Evolutionary conservation across 345 rosid genomes (phyloP).

Genomic region (Moricandia arvensis): DNA sequence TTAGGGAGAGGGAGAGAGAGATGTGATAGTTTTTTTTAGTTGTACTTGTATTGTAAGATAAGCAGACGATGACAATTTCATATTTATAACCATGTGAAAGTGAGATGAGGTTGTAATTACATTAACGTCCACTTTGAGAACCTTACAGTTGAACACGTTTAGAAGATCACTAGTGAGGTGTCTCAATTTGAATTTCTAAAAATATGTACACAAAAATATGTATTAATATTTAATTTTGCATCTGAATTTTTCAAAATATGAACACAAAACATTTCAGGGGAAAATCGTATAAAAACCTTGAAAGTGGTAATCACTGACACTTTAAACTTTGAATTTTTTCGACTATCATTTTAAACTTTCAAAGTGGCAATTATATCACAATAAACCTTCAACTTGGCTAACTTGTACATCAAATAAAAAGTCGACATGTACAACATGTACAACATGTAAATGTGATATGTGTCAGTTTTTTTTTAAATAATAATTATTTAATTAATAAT

Average conservation of each 20-base stretch:
- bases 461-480: no score
- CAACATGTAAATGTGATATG: no score
- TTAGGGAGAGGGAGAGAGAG: background rate
- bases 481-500: no score
- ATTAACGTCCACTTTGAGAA: background rate
- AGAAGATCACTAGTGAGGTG: background rate
- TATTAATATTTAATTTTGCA: background rate
- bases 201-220: background rate
- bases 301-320: no score
- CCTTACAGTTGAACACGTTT: background rate
- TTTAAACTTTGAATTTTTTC: no score
- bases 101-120: background rate
- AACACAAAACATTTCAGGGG: background rate
- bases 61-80: background rate
- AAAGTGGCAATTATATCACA: no score
- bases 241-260: background rate
- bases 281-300: no score
- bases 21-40: background rate
- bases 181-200: background rate
- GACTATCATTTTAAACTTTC: no score
- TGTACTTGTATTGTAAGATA: background rate
- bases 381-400: no score
- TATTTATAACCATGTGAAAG: background rate
- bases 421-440: no score
- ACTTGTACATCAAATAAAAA: no score